A percentile compares a stretch with the other conserved stretches of the same genome.
Evolutionary conservation across 2,329 filamentous ascomycete species (phyloP).

Genomic region (Alternaria conjuncta): DNA sequence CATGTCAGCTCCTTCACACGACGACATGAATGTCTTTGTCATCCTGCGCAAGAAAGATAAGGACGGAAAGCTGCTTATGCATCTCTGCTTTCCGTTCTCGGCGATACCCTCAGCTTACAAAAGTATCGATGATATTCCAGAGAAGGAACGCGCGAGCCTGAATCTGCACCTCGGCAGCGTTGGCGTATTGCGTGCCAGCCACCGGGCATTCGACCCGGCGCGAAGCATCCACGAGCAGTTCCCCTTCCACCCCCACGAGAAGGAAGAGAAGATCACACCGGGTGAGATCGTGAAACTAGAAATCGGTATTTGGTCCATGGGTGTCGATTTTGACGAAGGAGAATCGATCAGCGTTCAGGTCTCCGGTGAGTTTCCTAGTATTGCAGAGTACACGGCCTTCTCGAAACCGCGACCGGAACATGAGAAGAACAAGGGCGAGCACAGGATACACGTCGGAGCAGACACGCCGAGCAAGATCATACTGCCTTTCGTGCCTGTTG

Average conservation of each 20-base stretch:
- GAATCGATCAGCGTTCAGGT: constrained; percentile 38
- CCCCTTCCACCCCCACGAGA: constrained; percentile 50
- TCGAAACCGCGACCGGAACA: constrained; percentile 49
- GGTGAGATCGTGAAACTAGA: constrained; percentile 55
- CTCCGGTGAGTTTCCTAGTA: constrained; percentile 37
- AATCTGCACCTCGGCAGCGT: constrained; percentile 53
- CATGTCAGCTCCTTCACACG: constrained; percentile 51
- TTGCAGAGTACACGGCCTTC: constrained; percentile 47
- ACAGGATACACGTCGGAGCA: constrained; percentile 49
- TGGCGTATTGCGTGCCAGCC: constrained; percentile 55
- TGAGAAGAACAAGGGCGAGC: constrained; percentile 51
- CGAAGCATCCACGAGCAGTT: constrained; percentile 32
- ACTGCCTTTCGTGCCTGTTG: constrained; percentile 42
- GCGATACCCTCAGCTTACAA: constrained; percentile 30
- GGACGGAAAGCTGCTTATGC: constrained; percentile 48
- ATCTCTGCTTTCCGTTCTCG: constrained; percentile 48
- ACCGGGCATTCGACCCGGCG: constrained; percentile 43
- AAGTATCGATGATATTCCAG: constrained; percentile 65
- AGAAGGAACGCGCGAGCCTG: constrained; percentile 49
- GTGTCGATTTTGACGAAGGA: constrained; percentile 54
- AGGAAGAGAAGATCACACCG: constrained; percentile 50
- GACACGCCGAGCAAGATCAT: constrained; percentile 50
- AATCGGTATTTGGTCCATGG: constrained; percentile 58
- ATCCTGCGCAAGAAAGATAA: constrained; percentile 54
- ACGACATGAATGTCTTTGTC: constrained; percentile 56